These are phyloP conservation scores for Lyophyllum shimeji DNA, from an alignment of 768 basidiomycete genomes.

Conservation along the genomic window DNA sequence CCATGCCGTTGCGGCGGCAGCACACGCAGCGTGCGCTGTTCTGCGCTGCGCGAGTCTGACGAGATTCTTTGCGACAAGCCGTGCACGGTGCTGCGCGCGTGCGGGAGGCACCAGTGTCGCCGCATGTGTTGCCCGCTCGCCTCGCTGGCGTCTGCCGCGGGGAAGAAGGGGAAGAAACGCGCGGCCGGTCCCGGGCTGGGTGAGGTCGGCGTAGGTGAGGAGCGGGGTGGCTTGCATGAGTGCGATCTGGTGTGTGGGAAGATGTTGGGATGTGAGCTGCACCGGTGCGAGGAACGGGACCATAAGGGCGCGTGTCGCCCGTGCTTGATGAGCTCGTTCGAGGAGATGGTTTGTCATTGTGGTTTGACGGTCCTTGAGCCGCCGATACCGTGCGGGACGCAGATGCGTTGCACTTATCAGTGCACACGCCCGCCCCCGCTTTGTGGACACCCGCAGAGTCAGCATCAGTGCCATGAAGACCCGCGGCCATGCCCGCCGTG, in stretches of 20 bases:
- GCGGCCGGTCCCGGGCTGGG: conserved; percentile 21
- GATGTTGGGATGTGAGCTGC: conserved; percentile 70
- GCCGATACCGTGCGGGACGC: conserved; percentile 85
- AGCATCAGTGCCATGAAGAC: conserved; percentile 84
- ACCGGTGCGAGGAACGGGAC: conserved; percentile 76
- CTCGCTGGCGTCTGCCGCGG: conserved; percentile 41
- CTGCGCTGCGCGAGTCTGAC: conserved; percentile 35
- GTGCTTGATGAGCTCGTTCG: conserved; percentile 88
- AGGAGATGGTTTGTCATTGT: conserved; percentile 87
- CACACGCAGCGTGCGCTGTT: conserved; percentile 55
- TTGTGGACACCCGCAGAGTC: conserved; percentile 81
- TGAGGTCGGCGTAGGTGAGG: conserved; percentile 45
- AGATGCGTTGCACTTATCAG: conserved; percentile 75
- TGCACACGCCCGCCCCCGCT: conserved; percentile 66
- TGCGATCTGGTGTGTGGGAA: conserved; percentile 84
- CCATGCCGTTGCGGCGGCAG: conserved; percentile 88
- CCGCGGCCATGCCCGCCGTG: conserved; percentile 79
- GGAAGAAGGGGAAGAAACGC: conserved; percentile 65
- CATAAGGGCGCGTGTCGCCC: conserved; percentile 81
- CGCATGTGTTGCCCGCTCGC: conserved; percentile 90
- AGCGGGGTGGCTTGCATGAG: conserved; percentile 71
- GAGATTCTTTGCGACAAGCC: conserved; percentile 80
- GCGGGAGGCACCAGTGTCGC: conserved; percentile 85
- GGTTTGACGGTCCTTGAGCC: conserved; percentile 86
- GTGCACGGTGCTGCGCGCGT: conserved; percentile 76